Evolutionary conservation across 202 grass and related monocot genomes (phyloP), one percentile per base, ranked within the genome.

Genomic region (Panicum hallii): DNA sequence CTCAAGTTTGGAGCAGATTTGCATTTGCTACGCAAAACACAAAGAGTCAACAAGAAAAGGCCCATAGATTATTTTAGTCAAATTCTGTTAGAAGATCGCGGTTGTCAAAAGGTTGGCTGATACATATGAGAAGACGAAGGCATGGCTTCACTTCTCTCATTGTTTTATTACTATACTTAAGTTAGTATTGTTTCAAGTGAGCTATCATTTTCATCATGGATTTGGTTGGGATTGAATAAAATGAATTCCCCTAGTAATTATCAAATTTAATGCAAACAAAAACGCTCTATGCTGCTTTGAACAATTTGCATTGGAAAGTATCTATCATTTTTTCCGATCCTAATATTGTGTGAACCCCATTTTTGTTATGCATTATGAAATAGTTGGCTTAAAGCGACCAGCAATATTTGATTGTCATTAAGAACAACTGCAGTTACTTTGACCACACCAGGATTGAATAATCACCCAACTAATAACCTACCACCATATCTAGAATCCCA

Each of bases 401-500:
- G 17, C 85, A 53, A 15, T 40, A 60, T 58, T 75, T 49, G 28
- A 12, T 68, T 26, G 6, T 57, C 67, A 49, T 78, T 41, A 48
- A n/a, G 20, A 83, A 48, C 12, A 67, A n/a, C 13, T 45, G 83
- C 63, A 61, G n/a, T 11, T 82, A 74, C 45, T 74, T 46, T 74
- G 74, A 75, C 34, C 12, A 14, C 38, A 32, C 3, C n/a, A 17
- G 47, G 45, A 74, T 79, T 52, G 60, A 82, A 72, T 78, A 45
- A 79, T 72, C 67, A 53, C 32, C 53, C 67, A 78, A 74, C 66
- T 67, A 67, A 69, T 60, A 86, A 74, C 74, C 79, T 67, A 82
- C 58, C 52, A 87, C 79, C 80, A 78, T 74, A 79, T 83, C 67
- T 74, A 48, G 88, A 81, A 89, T 72, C 78, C 48, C 70, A 80